Evolutionary conservation across 2,329 filamentous ascomycete species (phyloP).

Genomic region (Coccinonectria pachysandricola): DNA sequence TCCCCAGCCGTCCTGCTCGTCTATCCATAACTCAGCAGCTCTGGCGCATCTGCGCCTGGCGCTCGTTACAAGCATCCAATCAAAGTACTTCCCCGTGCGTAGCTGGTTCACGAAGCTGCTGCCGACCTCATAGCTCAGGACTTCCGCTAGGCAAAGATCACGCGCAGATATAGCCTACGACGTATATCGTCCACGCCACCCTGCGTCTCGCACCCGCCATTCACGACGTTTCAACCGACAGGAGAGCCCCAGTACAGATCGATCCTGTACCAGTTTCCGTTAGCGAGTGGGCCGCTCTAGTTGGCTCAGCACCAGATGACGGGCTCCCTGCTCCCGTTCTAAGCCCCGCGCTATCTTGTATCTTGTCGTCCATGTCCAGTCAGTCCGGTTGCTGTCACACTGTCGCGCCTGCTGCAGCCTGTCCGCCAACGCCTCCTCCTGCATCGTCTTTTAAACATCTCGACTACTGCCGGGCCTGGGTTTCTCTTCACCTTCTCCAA

Average conservation of each 20-base stretch:
- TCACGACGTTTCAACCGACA: too few species aligned
- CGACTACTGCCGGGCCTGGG: not conserved
- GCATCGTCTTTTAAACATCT: not conserved
- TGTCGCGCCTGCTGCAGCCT: conserved; percentile 12
- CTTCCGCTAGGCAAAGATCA: too few species aligned
- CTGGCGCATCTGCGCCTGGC: not conserved
- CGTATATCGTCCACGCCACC: too few species aligned
- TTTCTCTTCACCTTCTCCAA: not conserved
- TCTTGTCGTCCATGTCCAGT: too few species aligned
- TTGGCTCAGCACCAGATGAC: conserved; percentile 23
- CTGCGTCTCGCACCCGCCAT: too few species aligned
- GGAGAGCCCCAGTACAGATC: too few species aligned
- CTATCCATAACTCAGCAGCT: conserved; percentile 1
- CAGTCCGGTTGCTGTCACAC: conserved; percentile 14
- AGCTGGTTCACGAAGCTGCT: too few species aligned
- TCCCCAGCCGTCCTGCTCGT: not conserved
- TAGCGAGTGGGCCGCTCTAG: conserved; percentile 17
- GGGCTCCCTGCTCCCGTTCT: conserved; percentile 19
- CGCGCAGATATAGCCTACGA: too few species aligned
- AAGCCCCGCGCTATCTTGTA: conserved; percentile 18
- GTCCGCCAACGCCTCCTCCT: not conserved
- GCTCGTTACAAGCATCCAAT: too few species aligned
- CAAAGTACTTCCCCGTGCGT: too few species aligned
- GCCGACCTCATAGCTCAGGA: too few species aligned
- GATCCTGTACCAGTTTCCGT: too few species aligned